These are phyloP conservation scores for Podospora bellae-mahoneyi DNA, from an alignment of 495 filamentous ascomycete genomes.

Conservation along the genomic window DNA sequence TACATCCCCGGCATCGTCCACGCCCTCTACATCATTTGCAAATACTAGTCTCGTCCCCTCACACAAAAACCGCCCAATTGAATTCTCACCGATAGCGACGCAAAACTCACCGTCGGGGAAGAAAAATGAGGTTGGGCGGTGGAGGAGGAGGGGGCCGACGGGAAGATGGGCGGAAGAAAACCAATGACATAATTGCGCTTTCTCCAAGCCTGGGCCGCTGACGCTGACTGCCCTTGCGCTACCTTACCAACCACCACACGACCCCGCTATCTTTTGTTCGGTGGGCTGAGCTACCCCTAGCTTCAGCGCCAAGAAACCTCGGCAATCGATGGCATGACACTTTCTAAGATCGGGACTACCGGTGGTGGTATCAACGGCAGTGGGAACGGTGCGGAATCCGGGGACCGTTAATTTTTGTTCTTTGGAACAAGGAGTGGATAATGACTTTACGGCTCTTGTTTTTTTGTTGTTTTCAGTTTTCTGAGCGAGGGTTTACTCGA, in stretches of 20 bases:
- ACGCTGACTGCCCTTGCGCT: background rate
- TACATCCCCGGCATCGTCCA: constrained; percentile 62
- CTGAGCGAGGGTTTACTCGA: background rate
- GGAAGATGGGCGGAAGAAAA: background rate
- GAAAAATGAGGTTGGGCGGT: background rate
- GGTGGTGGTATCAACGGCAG: no score
- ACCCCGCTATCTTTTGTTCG: background rate
- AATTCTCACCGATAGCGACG: no score
- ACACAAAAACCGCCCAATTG: no score
- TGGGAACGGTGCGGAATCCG: no score
- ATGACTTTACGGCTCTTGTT: background rate
- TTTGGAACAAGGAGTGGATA: background rate
- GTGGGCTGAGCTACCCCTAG: background rate
- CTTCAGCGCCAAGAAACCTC: background rate
- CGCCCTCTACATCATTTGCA: constrained; percentile 55
- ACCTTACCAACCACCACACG: background rate
- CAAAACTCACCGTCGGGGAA: background rate
- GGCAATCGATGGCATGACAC: background rate
- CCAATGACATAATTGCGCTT: background rate
- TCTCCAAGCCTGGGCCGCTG: background rate
- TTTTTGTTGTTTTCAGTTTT: background rate
- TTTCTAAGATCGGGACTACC: background rate
- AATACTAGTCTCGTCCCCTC: constrained; percentile 35
- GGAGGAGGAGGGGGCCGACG: background rate
- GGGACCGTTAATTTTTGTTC: no score